Conservation (phyloP, 1,139 yeast genomes). For the Blastobotrys proliferans region DNA sequence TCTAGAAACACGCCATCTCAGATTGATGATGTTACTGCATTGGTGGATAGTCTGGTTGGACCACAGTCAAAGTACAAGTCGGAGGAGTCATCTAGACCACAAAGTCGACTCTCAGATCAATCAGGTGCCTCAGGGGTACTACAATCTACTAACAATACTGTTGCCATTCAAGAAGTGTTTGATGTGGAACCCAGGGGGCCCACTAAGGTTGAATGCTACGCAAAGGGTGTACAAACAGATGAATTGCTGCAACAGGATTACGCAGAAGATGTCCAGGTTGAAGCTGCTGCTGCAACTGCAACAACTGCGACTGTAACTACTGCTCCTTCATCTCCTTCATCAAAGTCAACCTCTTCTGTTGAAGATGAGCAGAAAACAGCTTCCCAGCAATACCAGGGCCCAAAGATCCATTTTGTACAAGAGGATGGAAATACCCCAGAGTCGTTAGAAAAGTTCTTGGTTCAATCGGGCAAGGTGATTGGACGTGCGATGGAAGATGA, state of each 20-base stretch:
- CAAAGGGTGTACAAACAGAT: constrained; percentile 29
- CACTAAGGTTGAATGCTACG: constrained; percentile 27
- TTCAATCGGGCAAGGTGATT: constrained; percentile 40
- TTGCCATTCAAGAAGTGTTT: constrained; percentile 18
- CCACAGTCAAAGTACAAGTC: constrained; percentile 5
- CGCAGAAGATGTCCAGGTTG: not conserved
- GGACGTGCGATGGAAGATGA: constrained; percentile 40
- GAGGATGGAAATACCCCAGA: constrained; percentile 11
- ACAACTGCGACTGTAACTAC: too few relatives aligned
- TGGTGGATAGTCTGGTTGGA: constrained; percentile 24
- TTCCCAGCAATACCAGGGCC: too few relatives aligned
- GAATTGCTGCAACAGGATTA: not conserved
- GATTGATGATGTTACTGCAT: constrained; percentile 19
- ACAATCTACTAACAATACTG: not conserved
- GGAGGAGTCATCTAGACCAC: constrained; percentile 6
- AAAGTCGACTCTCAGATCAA: constrained; percentile 5
- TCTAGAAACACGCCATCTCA: too few relatives aligned
- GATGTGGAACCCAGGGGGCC: too few relatives aligned
- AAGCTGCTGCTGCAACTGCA: too few relatives aligned
- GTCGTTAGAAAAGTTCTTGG: constrained; percentile 31
- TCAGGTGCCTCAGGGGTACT: constrained; percentile 1
- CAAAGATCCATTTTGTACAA: too few relatives aligned
- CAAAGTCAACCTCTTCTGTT: too few relatives aligned
- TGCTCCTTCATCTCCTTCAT: too few relatives aligned
- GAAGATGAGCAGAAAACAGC: too few relatives aligned